Conservation (phyloP, 306 rosid genomes). For the Medicago arabica region DNA sequence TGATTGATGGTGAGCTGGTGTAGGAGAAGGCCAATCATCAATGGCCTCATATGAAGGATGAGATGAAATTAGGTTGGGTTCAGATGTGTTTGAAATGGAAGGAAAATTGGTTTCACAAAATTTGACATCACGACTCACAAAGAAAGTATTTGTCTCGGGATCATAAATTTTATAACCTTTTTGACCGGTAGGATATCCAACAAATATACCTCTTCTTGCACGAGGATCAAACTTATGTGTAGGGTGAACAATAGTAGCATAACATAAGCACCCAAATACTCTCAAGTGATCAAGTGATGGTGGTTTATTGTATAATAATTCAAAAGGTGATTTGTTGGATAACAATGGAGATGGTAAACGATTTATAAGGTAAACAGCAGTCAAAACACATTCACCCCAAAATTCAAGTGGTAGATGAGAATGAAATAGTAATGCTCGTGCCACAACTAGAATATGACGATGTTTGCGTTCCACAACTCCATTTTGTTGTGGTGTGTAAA, state of each 20-base stretch:
- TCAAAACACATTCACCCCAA: conserved; percentile 22
- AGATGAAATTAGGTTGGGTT: not conserved
- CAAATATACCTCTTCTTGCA: conserved; percentile 25
- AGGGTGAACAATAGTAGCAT: conserved; percentile 31
- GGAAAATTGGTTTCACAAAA: not conserved
- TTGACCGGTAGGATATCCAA: conserved; percentile 2
- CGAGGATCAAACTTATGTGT: conserved; percentile 26
- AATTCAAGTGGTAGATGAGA: conserved; percentile 25
- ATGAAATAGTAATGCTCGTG: conserved; percentile 21
- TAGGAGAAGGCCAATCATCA: not conserved
- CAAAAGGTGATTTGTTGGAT: conserved; percentile 38
- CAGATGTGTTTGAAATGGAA: not conserved
- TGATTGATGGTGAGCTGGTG: not conserved
- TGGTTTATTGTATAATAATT: conserved; percentile 26
- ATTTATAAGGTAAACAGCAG: not conserved
- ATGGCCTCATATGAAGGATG: not conserved
- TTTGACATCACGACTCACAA: conserved; percentile 39
- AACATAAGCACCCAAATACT: conserved; percentile 43
- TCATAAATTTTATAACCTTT: conserved; percentile 3
- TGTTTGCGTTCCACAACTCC: conserved; percentile 33
- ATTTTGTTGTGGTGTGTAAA: conserved; percentile 31
- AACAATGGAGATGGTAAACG: conserved; percentile 28
- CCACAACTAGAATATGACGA: conserved; percentile 25
- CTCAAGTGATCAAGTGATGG: conserved; percentile 43
- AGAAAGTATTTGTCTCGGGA: not conserved